Percentiles rank a stretch among this genome's conserved stretches.
These are phyloP conservation scores for Coprinellus micaceus DNA, from an alignment of 768 basidiomycete species.

Conservation along the genomic window DNA sequence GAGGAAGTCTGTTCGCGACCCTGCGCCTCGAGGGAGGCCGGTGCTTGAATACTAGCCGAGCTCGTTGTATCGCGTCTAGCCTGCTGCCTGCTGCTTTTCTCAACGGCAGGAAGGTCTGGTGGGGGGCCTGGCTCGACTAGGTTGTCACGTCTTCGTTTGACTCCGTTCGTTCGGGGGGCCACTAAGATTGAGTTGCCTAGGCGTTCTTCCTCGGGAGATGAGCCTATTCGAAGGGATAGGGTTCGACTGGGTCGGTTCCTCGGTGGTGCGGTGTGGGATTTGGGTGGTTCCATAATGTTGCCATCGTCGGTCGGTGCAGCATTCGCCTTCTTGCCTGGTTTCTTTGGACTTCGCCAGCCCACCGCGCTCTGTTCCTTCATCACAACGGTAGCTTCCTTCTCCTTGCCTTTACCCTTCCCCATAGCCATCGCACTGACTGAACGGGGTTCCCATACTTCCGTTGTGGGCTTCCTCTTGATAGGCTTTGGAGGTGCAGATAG, in stretches of 20 bases:
- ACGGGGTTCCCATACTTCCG: background rate
- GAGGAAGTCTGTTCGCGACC: background rate
- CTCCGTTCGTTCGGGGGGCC: background rate
- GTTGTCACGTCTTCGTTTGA: background rate
- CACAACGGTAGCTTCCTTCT: background rate
- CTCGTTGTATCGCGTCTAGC: background rate
- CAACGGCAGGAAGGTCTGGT: background rate
- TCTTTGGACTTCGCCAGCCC: background rate
- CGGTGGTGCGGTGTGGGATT: background rate
- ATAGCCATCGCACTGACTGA: background rate
- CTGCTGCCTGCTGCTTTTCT: background rate
- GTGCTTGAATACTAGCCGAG: slow-evolving; percentile 4
- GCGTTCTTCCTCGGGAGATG: background rate
- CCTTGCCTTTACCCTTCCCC: slow-evolving; percentile 14
- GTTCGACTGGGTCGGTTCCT: background rate
- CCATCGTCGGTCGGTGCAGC: no score
- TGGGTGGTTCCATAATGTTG: background rate
- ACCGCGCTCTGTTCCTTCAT: slow-evolving; percentile 5
- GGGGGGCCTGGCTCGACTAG: background rate
- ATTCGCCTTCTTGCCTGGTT: no score
- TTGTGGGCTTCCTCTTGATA: background rate
- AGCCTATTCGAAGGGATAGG: no score
- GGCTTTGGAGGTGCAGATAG: slow-evolving; percentile 15
- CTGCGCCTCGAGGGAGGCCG: background rate
- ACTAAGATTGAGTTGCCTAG: background rate